phyloP scores from a whole-genome alignment of 495 filamentous ascomycete genomes.

The Recurvomyces mirabilis region DNA sequence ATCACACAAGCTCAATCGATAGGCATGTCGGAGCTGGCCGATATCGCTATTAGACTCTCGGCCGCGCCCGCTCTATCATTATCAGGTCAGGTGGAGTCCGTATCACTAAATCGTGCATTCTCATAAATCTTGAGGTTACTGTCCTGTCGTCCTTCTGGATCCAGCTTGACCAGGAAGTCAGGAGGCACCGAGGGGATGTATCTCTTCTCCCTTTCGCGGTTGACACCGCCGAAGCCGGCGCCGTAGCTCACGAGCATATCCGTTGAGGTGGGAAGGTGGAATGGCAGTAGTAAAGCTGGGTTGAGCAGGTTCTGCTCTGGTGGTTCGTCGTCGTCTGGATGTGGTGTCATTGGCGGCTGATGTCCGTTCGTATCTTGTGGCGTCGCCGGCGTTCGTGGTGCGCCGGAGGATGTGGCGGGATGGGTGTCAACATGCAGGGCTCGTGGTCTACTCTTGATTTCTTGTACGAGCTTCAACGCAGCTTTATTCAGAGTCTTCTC shows the following conservation, averaged over 20 bases:
- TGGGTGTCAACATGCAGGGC: conserved; percentile 32
- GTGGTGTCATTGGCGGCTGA: conserved; percentile 16
- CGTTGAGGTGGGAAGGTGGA: conserved; percentile 85
- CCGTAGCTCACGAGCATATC: conserved; percentile 96
- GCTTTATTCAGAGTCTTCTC: conserved; percentile 82
- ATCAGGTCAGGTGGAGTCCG: conserved; percentile 8
- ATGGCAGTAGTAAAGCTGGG: conserved; percentile 85
- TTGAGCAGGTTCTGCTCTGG: conserved; percentile 70
- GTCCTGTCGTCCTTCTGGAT: conserved; percentile 42
- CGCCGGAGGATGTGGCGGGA: conserved; percentile 14
- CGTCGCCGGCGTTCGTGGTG: neutral
- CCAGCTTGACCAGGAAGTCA: conserved; percentile 83
- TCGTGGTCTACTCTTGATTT: conserved; percentile 61
- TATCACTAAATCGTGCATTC: conserved; percentile 18
- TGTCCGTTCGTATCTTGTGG: conserved; percentile 2
- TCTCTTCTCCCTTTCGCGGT: conserved; percentile 81
- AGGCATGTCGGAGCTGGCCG: conserved; percentile 14
- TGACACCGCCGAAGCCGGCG: conserved; percentile 84
- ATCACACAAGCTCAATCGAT: too few relatives aligned
- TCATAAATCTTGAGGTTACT: conserved; percentile 18
- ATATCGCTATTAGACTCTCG: too few relatives aligned
- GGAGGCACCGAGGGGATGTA: conserved; percentile 94
- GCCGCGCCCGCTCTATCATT: too few relatives aligned
- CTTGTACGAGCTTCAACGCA: conserved; percentile 73
- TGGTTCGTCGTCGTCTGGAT: conserved; percentile 39